Conservation (phyloP, 257 asterid species). For the Nicotiana paniculata region DNA sequence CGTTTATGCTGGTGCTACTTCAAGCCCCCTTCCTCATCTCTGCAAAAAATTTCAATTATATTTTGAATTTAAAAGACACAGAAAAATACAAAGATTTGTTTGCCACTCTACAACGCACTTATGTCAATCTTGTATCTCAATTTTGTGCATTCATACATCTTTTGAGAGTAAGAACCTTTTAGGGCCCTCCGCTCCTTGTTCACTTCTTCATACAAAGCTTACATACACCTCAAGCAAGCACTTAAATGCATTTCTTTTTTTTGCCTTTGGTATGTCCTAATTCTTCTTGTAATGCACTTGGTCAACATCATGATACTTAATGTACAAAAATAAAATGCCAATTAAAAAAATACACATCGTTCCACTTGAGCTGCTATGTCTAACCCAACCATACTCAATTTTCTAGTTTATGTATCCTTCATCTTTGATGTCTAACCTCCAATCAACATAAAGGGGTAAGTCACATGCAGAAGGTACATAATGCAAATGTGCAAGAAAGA, state of each 20-base stretch:
- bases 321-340: background rate
- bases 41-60: background rate
- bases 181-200: background rate
- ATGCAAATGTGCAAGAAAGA: background rate
- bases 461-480: background rate
- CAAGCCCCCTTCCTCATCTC: conserved; percentile 7
- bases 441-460: background rate
- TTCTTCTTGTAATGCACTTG: background rate
- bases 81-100: background rate
- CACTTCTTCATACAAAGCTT: background rate
- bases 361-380: background rate
- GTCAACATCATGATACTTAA: background rate
- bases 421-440: background rate
- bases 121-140: background rate
- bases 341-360: background rate
- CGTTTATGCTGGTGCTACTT: background rate
- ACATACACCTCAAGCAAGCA: background rate
- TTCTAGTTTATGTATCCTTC: background rate
- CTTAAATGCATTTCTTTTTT: background rate
- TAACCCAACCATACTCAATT: background rate
- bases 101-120: conserved; percentile 1
- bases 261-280: background rate
- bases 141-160: background rate
- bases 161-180: background rate
- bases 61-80: background rate